Conservation (phyloP, 1,139 yeast genomes). For the Suhomyces ambrosiae region DNA sequence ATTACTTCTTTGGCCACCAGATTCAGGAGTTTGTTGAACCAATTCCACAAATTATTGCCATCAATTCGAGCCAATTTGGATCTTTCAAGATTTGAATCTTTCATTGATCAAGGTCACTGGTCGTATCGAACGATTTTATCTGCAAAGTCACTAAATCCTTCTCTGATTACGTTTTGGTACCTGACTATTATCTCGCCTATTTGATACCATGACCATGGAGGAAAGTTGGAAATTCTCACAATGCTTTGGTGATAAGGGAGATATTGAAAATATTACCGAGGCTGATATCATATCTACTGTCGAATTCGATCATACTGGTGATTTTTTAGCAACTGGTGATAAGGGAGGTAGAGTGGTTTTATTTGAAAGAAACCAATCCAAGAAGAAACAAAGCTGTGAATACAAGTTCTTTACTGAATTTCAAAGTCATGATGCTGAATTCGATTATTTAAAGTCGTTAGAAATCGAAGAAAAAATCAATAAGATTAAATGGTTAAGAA, state of each 20-base stretch:
- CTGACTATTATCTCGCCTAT: too few species aligned
- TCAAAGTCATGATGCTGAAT: slow-evolving; percentile 98
- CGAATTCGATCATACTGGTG: slow-evolving; percentile 94
- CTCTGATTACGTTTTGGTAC: neutral
- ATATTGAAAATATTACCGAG: slow-evolving; percentile 92
- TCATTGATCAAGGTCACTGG: neutral
- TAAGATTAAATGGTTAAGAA: slow-evolving; percentile 93
- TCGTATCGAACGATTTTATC: neutral
- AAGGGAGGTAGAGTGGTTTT: slow-evolving; percentile 97
- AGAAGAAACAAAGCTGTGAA: slow-evolving; percentile 74
- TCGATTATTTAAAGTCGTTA: slow-evolving; percentile 90
- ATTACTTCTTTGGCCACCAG: neutral
- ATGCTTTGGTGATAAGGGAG: slow-evolving; percentile 98
- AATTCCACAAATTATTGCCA: neutral
- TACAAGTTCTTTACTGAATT: slow-evolving; percentile 95
- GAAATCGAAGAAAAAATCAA: slow-evolving; percentile 98
- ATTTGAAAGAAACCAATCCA: slow-evolving; percentile 83
- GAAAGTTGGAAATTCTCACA: slow-evolving; percentile 73
- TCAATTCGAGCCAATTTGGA: neutral
- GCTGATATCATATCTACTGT: slow-evolving; percentile 98
- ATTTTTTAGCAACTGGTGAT: slow-evolving; percentile 96
- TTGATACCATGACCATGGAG: slow-evolving; percentile 15
- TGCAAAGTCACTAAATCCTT: neutral
- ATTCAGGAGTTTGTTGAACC: neutral
- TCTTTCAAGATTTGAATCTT: neutral